Conservation (phyloP, 2,329 filamentous ascomycete species). For the Fusarium bactridioides region DNA sequence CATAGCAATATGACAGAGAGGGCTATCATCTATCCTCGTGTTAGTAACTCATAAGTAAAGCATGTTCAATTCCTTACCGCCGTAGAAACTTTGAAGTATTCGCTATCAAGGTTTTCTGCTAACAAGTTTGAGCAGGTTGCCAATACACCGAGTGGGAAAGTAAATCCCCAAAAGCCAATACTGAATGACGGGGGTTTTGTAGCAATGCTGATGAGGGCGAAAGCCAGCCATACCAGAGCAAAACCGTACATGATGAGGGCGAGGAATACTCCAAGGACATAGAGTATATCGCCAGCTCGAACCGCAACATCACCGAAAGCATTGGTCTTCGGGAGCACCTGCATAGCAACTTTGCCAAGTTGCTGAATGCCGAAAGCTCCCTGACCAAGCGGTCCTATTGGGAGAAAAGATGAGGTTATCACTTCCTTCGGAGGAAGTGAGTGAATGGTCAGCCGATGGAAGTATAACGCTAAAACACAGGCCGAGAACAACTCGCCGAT, state of each 20-base stretch:
- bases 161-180: conserved; percentile 59
- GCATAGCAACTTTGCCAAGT: conserved; percentile 57
- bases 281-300: conserved; percentile 56
- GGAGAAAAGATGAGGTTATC: conserved; percentile 73
- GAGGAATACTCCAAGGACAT: conserved; percentile 62
- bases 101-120: conserved; percentile 52
- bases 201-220: conserved; percentile 52
- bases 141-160: conserved; percentile 56
- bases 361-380: conserved; percentile 68
- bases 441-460: conserved; percentile 72
- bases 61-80: conserved; percentile 40
- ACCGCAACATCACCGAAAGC: conserved; percentile 56
- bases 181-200: conserved; percentile 55
- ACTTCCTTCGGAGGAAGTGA: conserved; percentile 71
- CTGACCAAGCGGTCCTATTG: conserved; percentile 72
- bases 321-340: conserved; percentile 49
- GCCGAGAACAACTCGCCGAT: conserved; percentile 67
- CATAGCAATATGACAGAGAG: conserved; percentile 53
- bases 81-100: conserved; percentile 53
- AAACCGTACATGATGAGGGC: conserved; percentile 56
- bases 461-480: conserved; percentile 72
- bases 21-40: conserved; percentile 48
- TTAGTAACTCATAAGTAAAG: conserved; percentile 2
- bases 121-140: conserved; percentile 52
- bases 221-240: conserved; percentile 53